Percentiles rank a stretch among this genome's conserved stretches.
phyloP scores from a whole-genome alignment of 2,329 filamentous ascomycete genomes.

The Arthrobotrys megalospora region DNA sequence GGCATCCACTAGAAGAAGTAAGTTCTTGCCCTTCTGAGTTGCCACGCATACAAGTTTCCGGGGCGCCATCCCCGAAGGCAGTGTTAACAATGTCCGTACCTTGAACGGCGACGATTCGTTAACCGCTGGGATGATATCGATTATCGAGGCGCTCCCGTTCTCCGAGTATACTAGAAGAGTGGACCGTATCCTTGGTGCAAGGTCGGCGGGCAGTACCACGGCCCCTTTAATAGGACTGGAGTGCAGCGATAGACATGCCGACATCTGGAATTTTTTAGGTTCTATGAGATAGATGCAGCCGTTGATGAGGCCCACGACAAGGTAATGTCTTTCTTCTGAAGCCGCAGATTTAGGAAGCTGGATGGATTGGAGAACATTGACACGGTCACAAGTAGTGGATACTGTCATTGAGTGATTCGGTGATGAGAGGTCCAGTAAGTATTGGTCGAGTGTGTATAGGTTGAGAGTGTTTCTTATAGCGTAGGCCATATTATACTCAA shows the following conservation, averaged over 20 bases:
- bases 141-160: slow-evolving; percentile 62
- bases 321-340: slow-evolving; percentile 61
- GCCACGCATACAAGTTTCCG: slow-evolving; percentile 58
- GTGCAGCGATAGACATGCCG: slow-evolving; percentile 61
- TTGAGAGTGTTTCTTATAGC: slow-evolving; percentile 62
- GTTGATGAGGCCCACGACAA: slow-evolving; percentile 61
- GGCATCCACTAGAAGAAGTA: slow-evolving; percentile 45
- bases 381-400: slow-evolving; percentile 13
- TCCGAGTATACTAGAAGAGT: slow-evolving; percentile 62
- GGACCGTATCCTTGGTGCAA: slow-evolving; percentile 63
- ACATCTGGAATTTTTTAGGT: slow-evolving; percentile 62
- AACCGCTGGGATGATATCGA: slow-evolving; percentile 63
- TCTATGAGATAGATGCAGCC: slow-evolving; percentile 63
- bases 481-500: slow-evolving; percentile 62
- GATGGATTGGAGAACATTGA: slow-evolving; percentile 57
- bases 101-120: slow-evolving; percentile 63
- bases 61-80: slow-evolving; percentile 50
- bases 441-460: slow-evolving; percentile 62
- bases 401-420: slow-evolving; percentile 39
- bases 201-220: slow-evolving; percentile 61
- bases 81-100: slow-evolving; percentile 57
- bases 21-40: slow-evolving; percentile 63
- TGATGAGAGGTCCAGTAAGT: slow-evolving; percentile 60
- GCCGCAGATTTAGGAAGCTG: slow-evolving; percentile 57
- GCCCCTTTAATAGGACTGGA: slow-evolving; percentile 61